Evolutionary conservation across 495 filamentous ascomycete genomes (phyloP), one percentile per base, ranked within the genome.

Genomic region (Jackrogersella multiformis): DNA sequence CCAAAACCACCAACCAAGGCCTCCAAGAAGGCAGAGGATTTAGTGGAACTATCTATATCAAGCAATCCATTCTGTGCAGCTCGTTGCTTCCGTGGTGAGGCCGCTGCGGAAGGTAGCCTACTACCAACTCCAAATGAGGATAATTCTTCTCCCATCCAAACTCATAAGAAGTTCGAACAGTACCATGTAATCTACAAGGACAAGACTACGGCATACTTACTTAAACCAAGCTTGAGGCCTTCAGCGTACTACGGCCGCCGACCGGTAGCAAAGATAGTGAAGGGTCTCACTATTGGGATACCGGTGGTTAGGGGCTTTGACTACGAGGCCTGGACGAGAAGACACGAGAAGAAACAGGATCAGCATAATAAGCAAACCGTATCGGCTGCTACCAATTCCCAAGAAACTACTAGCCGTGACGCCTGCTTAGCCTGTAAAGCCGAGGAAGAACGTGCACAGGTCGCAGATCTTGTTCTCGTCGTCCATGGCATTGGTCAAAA

Each of bases 401-500:
- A 71, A 71, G 69, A 75, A 66, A 64, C 69, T 68, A 64, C 57
- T 42, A 67, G 79, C 66, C 42, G 63, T 18, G 76, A 74, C 16
- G 78, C 77, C 5, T 86, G 85, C 46, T 74, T 73, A n/a, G 81
- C 78, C 4, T 84, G 82, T 26, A 76, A 78, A 67, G 81, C 86
- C 41, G 88, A 92, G 16, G 76, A 76, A 46, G 84, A 90, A 32
- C 82, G 89, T 20, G 88, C 88, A 2, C 86, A 86, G 36, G 90
- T 96, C 4, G 94, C 92, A 8, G 95, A 99, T 73, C 77, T 99
- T 18, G 84, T 97, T 15, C 79, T 99, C 13, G 90, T 97, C 20
- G 92, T 96, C 42, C 95, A 99, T 74, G 95, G 94, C 10, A 97
- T 99, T 51, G 95, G 95, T 0, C 95, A 99, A 74, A 97, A 98